Evolutionary conservation across 208 protist species (phyloP).

Genomic region (Sergeia podlipaevii): DNA sequence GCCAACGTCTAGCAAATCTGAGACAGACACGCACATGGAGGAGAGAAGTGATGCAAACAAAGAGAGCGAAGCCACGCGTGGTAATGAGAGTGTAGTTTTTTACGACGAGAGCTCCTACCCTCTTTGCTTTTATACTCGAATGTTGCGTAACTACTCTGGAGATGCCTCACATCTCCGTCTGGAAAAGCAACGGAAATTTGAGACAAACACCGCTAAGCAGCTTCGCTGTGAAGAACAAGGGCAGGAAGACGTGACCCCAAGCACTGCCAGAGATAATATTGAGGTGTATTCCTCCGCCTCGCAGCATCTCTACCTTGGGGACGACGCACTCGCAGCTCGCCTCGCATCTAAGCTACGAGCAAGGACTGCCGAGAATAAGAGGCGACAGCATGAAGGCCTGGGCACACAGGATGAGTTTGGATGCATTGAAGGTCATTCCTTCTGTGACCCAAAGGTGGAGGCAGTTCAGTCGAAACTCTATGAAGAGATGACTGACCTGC

Average conservation of each 20-base stretch:
- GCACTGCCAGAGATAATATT: too few species aligned
- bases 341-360: constrained; percentile 22
- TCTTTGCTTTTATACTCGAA: constrained; percentile 57
- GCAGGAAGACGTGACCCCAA: too few species aligned
- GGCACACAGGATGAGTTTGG: too few species aligned
- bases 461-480: constrained; percentile 31
- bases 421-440: constrained; percentile 11
- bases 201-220: too few species aligned
- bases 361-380: background rate
- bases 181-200: too few species aligned
- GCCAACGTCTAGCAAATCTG: background rate
- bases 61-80: background rate
- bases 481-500: constrained; percentile 48
- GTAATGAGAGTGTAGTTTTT: too few species aligned
- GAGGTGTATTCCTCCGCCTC: constrained; percentile 16
- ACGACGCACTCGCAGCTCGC: constrained; percentile 17
- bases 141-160: too few species aligned
- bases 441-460: constrained; percentile 51
- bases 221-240: too few species aligned
- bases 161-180: too few species aligned
- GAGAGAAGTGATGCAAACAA: background rate
- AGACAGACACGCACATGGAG: too few species aligned
- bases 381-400: background rate
- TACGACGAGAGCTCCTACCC: constrained; percentile 32
- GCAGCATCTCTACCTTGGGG: constrained; percentile 2